Evolutionary conservation across 1,284 basidiomycete genomes (phyloP).

Genomic region (Sphagnurus paluster): DNA sequence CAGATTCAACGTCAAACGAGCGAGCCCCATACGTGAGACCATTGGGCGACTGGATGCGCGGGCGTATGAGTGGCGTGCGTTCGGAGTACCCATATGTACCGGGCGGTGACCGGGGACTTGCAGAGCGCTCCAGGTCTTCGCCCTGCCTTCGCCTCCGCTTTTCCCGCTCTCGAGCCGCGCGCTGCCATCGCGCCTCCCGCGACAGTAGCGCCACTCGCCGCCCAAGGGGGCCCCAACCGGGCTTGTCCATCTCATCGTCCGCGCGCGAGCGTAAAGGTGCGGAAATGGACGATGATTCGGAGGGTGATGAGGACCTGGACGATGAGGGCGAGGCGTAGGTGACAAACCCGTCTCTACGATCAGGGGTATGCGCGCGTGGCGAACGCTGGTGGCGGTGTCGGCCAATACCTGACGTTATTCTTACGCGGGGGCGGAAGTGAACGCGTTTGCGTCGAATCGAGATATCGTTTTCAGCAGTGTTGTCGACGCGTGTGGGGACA

Average conservation of each 20-base stretch:
- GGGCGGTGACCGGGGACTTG: no score
- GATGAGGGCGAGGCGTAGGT: slow-evolving; percentile 35
- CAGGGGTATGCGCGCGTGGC: slow-evolving; percentile 5
- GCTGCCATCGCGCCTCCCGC: slow-evolving; percentile 4
- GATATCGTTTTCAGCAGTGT: slow-evolving; percentile 11
- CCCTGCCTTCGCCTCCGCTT: background rate
- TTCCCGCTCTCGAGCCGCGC: slow-evolving; percentile 11
- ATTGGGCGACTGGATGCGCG: slow-evolving; percentile 12
- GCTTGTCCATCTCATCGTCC: slow-evolving; percentile 43
- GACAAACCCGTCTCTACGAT: slow-evolving; percentile 1
- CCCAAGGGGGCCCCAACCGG: slow-evolving; percentile 59
- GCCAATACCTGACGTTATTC: slow-evolving; percentile 41
- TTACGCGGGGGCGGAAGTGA: slow-evolving; percentile 41
- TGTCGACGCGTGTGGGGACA: slow-evolving; percentile 5
- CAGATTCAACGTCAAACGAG: slow-evolving; percentile 11
- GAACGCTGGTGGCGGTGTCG: slow-evolving; percentile 28
- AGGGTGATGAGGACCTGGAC: slow-evolving; percentile 58
- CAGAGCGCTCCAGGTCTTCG: background rate
- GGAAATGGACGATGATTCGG: slow-evolving; percentile 74
- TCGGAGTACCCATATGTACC: slow-evolving; percentile 20
- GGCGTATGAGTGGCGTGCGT: slow-evolving; percentile 19
- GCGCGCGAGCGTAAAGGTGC: slow-evolving; percentile 62
- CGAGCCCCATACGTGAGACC: slow-evolving; percentile 10
- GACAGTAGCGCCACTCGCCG: slow-evolving; percentile 47
- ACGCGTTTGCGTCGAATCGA: slow-evolving; percentile 24